These are phyloP conservation scores for Gleditsia sinensis DNA, from an alignment of 306 rosid genomes.

Conservation along the genomic window DNA sequence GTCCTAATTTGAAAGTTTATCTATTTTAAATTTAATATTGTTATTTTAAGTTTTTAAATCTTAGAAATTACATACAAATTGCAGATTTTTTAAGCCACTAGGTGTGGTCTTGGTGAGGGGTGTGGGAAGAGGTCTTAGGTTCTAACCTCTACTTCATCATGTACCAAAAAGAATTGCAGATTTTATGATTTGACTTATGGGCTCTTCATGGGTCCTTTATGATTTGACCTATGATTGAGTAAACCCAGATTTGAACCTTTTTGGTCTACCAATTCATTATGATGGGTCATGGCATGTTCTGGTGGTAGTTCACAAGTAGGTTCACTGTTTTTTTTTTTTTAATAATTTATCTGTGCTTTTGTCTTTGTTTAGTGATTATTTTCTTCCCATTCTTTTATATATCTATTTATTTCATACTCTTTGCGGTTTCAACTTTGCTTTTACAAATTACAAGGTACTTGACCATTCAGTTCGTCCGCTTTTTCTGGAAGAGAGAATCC, in stretches of 20 bases:
- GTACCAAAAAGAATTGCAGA: too few species aligned
- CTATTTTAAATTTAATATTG: conserved; percentile 3
- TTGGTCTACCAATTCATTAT: background rate
- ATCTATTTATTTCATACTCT: conserved; percentile 25
- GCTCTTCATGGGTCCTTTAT: too few species aligned
- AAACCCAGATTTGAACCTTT: background rate
- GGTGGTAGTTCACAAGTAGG: conserved; percentile 8
- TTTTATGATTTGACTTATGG: too few species aligned
- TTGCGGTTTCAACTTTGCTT: conserved; percentile 15
- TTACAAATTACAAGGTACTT: conserved; percentile 73
- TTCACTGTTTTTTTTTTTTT: background rate
- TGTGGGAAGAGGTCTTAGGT: too few species aligned
- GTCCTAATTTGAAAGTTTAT: background rate
- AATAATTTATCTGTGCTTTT: background rate
- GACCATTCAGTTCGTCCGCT: conserved; percentile 96
- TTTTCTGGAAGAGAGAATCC: conserved; percentile 99
- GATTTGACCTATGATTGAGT: background rate
- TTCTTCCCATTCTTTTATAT: conserved; percentile 19
- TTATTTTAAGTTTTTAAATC: background rate
- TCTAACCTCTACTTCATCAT: too few species aligned
- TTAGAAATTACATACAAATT: background rate
- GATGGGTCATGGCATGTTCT: background rate
- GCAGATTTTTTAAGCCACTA: too few species aligned
- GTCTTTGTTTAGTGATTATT: conserved; percentile 8
- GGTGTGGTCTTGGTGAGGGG: too few species aligned